Percentiles rank a stretch among this genome's conserved stretches.
Evolutionary conservation across 148 eudicot species (phyloP).

Genomic region (Fagopyrum homotropicum): DNA sequence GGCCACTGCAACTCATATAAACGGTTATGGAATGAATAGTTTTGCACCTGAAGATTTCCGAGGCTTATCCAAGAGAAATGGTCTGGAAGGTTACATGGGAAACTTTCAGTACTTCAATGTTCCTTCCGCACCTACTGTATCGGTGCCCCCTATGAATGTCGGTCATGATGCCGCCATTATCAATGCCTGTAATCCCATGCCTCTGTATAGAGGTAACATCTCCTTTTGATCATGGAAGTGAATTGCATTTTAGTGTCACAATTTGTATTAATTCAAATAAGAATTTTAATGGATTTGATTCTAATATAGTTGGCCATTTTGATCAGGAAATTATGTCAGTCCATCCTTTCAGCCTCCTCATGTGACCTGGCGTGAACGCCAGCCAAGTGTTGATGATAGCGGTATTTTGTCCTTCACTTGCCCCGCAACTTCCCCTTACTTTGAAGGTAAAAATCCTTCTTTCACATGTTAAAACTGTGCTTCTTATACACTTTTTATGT

Average conservation of each 20-base stretch:
- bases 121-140: constrained; percentile 56
- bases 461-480: neutral
- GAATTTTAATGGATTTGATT: constrained; percentile 36
- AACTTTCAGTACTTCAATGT: constrained; percentile 39
- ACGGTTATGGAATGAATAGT: constrained; percentile 40
- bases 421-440: constrained; percentile 43
- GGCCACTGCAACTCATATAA: constrained; percentile 30
- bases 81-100: constrained; percentile 43
- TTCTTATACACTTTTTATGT: neutral
- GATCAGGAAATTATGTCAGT: constrained; percentile 42
- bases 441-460: constrained; percentile 39
- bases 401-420: constrained; percentile 45
- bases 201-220: constrained; percentile 40
- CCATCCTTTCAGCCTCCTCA: constrained; percentile 38
- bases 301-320: constrained; percentile 18
- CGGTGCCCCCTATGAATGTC: constrained; percentile 33
- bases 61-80: constrained; percentile 64
- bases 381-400: constrained; percentile 31
- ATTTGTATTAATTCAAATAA: constrained; percentile 26
- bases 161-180: constrained; percentile 27
- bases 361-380: constrained; percentile 64
- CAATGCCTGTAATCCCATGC: constrained; percentile 39
- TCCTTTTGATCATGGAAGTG: constrained; percentile 29
- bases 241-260: constrained; percentile 28
- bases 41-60: constrained; percentile 39